Conservation (phyloP, 225 moss, liverwort and hornwort species). For the Climacium dendroides region DNA sequence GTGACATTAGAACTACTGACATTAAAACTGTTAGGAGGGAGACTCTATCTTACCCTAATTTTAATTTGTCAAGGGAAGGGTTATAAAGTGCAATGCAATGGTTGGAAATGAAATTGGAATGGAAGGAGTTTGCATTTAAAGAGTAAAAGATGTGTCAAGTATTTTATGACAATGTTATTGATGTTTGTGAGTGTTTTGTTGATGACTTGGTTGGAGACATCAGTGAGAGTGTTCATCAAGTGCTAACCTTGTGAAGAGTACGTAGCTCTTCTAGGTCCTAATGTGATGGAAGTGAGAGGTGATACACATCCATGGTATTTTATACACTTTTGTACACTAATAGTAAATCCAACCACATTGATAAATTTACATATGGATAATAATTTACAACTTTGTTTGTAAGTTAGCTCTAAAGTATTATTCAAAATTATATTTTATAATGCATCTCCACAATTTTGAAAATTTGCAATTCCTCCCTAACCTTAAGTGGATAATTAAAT, state of each 20-base stretch:
- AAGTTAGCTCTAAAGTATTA: too few species aligned
- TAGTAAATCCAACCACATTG: too few species aligned
- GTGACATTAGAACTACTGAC: too few species aligned
- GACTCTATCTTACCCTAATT: neutral
- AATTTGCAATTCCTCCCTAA: too few species aligned
- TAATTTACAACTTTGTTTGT: too few species aligned
- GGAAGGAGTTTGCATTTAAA: neutral
- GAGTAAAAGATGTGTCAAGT: neutral
- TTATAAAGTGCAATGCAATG: neutral
- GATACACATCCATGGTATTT: neutral
- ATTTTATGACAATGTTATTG: neutral
- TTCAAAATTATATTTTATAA: too few species aligned
- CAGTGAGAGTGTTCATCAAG: neutral
- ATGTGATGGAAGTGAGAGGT: neutral
- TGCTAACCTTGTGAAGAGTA: neutral
- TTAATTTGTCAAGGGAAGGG: neutral
- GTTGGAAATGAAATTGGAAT: neutral
- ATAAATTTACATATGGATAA: too few species aligned
- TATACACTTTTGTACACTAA: neutral
- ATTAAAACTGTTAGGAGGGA: neutral
- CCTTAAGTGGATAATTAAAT: too few species aligned
- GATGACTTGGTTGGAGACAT: neutral
- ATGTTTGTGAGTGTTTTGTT: neutral
- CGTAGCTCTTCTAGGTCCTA: neutral
- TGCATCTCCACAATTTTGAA: too few species aligned